Evolutionary conservation across 2,329 filamentous ascomycete genomes (phyloP).

Genomic region (Cladophialophora yegresii): DNA sequence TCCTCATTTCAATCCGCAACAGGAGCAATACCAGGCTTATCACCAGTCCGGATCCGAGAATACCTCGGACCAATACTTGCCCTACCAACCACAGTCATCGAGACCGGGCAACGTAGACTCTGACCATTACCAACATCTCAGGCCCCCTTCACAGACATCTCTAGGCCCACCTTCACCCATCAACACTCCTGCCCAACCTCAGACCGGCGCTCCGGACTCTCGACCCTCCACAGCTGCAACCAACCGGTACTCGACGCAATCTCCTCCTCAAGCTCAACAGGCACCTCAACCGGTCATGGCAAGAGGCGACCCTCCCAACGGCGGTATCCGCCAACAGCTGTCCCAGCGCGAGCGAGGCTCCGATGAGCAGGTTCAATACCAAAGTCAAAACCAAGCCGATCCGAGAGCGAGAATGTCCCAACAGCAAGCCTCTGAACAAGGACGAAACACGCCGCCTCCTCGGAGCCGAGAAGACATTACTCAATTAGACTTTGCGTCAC

Average conservation of each 20-base stretch:
- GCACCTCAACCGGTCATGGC: slow-evolving; percentile 23
- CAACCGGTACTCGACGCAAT: slow-evolving; percentile 34
- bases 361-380: slow-evolving; percentile 37
- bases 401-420: slow-evolving; percentile 36
- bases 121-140: slow-evolving; percentile 37
- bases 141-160: slow-evolving; percentile 43
- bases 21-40: slow-evolving; percentile 33
- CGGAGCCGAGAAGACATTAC: slow-evolving; percentile 46
- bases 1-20: slow-evolving; percentile 29
- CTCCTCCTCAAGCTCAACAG: slow-evolving; percentile 26
- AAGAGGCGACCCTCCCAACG: slow-evolving; percentile 27
- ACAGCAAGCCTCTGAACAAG: slow-evolving; percentile 43
- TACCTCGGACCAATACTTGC: slow-evolving; percentile 46
- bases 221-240: slow-evolving; percentile 30
- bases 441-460: slow-evolving; percentile 52
- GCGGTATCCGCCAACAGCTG: slow-evolving; percentile 33
- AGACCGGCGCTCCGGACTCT: slow-evolving; percentile 28
- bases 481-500: slow-evolving; percentile 49
- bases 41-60: slow-evolving; percentile 37
- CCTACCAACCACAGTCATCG: slow-evolving; percentile 25
- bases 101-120: slow-evolving; percentile 20
- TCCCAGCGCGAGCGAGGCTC: slow-evolving; percentile 36
- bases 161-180: slow-evolving; percentile 43
- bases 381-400: slow-evolving; percentile 40
- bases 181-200: slow-evolving; percentile 26